Evolutionary conservation across 1,139 yeast species (phyloP).

Genomic region (Pichia sp.): DNA sequence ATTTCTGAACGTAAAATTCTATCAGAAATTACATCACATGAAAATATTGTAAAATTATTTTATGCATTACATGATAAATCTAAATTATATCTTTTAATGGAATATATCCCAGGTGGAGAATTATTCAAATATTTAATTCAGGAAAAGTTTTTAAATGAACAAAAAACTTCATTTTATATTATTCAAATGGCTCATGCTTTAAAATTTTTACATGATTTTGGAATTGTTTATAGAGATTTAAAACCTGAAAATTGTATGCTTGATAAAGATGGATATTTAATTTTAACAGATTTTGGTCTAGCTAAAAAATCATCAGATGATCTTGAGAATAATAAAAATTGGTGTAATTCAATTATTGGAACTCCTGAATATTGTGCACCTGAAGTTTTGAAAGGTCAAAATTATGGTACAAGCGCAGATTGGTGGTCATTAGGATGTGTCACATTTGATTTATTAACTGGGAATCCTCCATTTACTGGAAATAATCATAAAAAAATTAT

Average conservation of each 20-base stretch:
- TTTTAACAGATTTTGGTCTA: conserved; percentile 86
- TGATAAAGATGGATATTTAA: conserved; percentile 71
- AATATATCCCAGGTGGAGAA: conserved; percentile 92
- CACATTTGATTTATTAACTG: conserved; percentile 78
- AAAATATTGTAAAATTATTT: conserved; percentile 79
- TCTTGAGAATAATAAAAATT: conserved; percentile 27
- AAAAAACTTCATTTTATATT: conserved; percentile 70
- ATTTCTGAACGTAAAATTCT: conserved; percentile 67
- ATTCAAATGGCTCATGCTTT: conserved; percentile 85
- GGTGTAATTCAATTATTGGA: conserved; percentile 74
- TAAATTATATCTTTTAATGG: conserved; percentile 72
- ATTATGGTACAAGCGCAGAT: conserved; percentile 84
- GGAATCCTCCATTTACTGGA: conserved; percentile 93
- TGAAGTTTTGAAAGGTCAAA: conserved; percentile 76
- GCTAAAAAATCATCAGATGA: conserved; percentile 52
- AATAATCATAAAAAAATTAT: conserved; percentile 74
- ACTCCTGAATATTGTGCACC: conserved; percentile 98
- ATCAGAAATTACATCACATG: conserved; percentile 63
- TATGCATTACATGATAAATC: conserved; percentile 85
- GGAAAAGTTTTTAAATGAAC: conserved; percentile 52
- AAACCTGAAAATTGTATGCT: conserved; percentile 92
- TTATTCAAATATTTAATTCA: conserved; percentile 71
- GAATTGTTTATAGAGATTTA: conserved; percentile 84
- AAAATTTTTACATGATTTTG: conserved; percentile 70
- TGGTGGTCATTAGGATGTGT: conserved; percentile 98